phyloP scores from a whole-genome alignment of 176 grass and related monocot species.

The Pontederia paniculata region DNA sequence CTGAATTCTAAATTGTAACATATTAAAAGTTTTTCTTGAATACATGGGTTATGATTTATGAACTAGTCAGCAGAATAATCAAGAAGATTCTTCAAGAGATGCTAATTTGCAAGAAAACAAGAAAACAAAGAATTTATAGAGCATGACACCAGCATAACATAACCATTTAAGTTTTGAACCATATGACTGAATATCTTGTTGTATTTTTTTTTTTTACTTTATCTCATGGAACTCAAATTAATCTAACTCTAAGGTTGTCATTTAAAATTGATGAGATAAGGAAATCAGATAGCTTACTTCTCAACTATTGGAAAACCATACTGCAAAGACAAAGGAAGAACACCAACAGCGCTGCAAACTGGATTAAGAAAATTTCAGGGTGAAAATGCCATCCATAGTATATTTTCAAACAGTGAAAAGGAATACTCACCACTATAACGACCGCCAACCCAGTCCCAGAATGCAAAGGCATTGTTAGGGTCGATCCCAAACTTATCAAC shows the following conservation, averaged over 20 bases:
- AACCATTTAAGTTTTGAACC: too few species aligned
- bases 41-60: too few species aligned
- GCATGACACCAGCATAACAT: too few species aligned
- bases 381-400: neutral
- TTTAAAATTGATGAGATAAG: constrained; percentile 12
- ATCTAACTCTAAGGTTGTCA: neutral
- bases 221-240: neutral
- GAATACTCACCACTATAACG: constrained; percentile 82
- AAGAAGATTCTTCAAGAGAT: too few species aligned
- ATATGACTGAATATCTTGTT: too few species aligned
- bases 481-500: constrained; percentile 90
- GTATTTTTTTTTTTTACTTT: too few species aligned
- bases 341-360: constrained; percentile 98
- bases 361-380: constrained; percentile 16
- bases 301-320: constrained; percentile 90
- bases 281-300: constrained; percentile 54
- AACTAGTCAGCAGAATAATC: too few species aligned
- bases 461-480: constrained; percentile 92
- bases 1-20: too few species aligned
- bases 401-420: constrained; percentile 7
- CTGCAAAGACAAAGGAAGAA: constrained; percentile 89
- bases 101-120: too few species aligned
- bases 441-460: constrained; percentile 99
- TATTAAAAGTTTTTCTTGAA: too few species aligned
- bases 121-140: too few species aligned